phyloP scores from a whole-genome alignment of 1,284 basidiomycete genomes.

The Malassezia restricta region DNA sequence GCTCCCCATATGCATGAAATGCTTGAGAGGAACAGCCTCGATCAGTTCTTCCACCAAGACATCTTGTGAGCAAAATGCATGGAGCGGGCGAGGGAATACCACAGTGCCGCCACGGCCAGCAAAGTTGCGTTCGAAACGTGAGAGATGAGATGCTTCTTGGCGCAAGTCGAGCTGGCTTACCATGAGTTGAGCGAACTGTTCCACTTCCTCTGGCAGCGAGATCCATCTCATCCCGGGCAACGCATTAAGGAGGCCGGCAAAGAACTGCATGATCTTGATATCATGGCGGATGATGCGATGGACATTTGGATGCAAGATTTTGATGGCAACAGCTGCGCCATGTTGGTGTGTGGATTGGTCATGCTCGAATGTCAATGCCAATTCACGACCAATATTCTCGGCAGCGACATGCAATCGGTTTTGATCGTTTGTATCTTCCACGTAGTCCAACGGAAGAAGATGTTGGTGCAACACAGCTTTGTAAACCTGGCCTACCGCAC shows the following conservation, averaged over 20 bases:
- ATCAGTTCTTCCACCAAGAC: conserved; percentile 85
- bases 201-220: conserved; percentile 86
- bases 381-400: conserved; percentile 10
- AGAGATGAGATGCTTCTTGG: conserved; percentile 77
- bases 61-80: conserved; percentile 63
- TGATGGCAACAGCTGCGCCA: conserved; percentile 67
- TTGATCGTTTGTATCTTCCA: conserved; percentile 21
- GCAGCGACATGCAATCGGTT: conserved; percentile 22
- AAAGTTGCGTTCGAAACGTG: conserved; percentile 78
- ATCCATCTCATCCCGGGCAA: conserved; percentile 94
- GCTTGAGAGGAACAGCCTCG: conserved; percentile 79
- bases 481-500: conserved; percentile 93
- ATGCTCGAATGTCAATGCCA: conserved; percentile 34
- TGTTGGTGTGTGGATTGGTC: conserved; percentile 17
- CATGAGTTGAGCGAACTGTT: conserved; percentile 96
- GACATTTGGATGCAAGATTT: conserved; percentile 72
- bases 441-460: conserved; percentile 57
- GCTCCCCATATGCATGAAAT: conserved; percentile 75
- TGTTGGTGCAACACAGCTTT: conserved; percentile 67
- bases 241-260: conserved; percentile 64
- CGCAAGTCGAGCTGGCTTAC: conserved; percentile 80
- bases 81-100: conserved; percentile 77
- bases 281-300: conserved; percentile 71
- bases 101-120: conserved; percentile 60
- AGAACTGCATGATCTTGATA: conserved; percentile 85